Conservation (phyloP, 2,329 filamentous ascomycete species). For the Apiospora aurea region DNA sequence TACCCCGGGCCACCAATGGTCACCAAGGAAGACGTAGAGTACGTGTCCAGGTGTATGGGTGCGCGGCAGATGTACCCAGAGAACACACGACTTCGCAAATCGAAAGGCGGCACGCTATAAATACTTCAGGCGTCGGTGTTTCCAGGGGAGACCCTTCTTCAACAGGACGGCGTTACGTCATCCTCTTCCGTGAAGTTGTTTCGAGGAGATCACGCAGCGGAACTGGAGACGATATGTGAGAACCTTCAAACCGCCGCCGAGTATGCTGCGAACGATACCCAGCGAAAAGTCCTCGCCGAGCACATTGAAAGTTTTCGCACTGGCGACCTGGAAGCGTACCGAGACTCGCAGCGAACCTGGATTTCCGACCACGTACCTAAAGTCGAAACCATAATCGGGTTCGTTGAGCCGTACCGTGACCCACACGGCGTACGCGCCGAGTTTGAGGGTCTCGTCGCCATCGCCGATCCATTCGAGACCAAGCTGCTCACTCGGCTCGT, state of each 20-base stretch:
- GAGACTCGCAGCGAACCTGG: slow-evolving; percentile 63
- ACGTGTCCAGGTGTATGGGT: not conserved
- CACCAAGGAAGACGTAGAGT: not conserved
- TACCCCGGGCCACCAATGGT: not conserved
- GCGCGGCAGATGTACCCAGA: not conserved
- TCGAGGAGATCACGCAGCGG: not conserved
- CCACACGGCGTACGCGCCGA: slow-evolving; percentile 64
- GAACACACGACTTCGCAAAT: not conserved
- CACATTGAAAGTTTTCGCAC: slow-evolving; percentile 63
- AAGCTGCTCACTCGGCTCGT: slow-evolving; percentile 66
- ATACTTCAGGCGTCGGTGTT: not conserved
- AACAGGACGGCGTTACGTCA: too few relatives aligned
- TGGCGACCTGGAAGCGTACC: slow-evolving; percentile 62
- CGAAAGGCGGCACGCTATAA: not conserved
- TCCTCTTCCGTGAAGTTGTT: not conserved
- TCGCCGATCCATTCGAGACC: slow-evolving; percentile 73
- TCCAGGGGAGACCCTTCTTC: slow-evolving; percentile 41
- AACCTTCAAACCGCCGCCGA: slow-evolving; percentile 48
- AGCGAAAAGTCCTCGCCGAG: slow-evolving; percentile 57
- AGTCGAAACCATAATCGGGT: slow-evolving; percentile 67
- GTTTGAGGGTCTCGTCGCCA: slow-evolving; percentile 65
- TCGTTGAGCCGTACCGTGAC: slow-evolving; percentile 70
- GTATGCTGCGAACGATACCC: slow-evolving; percentile 58
- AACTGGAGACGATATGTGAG: not conserved
- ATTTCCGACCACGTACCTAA: slow-evolving; percentile 63